These are phyloP conservation scores for Saccharomycopsis lassenensis DNA, from an alignment of 805 yeast genomes.

Conservation along the genomic window DNA sequence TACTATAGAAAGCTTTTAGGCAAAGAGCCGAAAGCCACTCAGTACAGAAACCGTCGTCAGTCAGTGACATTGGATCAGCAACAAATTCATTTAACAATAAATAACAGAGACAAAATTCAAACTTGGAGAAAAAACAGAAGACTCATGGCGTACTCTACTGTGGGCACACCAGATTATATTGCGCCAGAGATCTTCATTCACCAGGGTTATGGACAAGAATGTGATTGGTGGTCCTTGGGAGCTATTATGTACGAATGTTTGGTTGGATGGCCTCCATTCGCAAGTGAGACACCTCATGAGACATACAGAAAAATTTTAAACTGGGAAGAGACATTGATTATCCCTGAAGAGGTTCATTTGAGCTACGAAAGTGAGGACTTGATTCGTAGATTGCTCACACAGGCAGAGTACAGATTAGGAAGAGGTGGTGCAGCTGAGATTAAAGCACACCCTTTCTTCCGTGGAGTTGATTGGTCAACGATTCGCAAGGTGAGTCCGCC, in stretches of 20 bases:
- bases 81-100: conserved; percentile 87
- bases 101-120: conserved; percentile 89
- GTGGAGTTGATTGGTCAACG: conserved; percentile 93
- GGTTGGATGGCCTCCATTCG: conserved; percentile 96
- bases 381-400: conserved; percentile 64
- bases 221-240: conserved; percentile 98
- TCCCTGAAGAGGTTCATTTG: conserved; percentile 87
- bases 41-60: conserved; percentile 41
- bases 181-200: conserved; percentile 91
- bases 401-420: conserved; percentile 73
- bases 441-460: conserved; percentile 82
- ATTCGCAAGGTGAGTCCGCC: conserved; percentile 87
- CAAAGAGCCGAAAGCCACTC: conserved; percentile 27
- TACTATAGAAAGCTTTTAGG: conserved; percentile 77
- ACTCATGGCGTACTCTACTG: conserved; percentile 91
- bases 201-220: conserved; percentile 93
- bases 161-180: conserved; percentile 92
- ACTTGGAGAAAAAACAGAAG: conserved; percentile 92
- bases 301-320: conserved; percentile 84
- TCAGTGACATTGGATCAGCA: conserved; percentile 72
- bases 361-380: conserved; percentile 84
- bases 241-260: conserved; percentile 95
- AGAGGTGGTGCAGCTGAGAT: conserved; percentile 89
- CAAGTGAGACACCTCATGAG: conserved; percentile 90
- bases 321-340: conserved; percentile 79